Evolutionary conservation across 1,284 basidiomycete genomes (phyloP).

Genomic region (Paramarasmius palmivorus): DNA sequence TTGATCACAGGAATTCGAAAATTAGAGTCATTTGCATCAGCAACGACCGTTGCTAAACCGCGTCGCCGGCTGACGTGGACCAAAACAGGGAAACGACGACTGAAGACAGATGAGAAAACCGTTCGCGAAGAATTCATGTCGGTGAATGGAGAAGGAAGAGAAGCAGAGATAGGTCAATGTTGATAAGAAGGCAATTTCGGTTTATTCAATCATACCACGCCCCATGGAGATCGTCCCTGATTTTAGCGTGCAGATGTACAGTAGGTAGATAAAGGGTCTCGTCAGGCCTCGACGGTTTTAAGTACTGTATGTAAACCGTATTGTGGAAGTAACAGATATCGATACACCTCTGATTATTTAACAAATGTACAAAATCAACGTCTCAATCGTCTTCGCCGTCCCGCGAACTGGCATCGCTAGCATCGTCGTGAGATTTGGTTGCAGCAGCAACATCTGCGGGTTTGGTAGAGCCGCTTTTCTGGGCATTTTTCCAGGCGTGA

Average conservation of each 20-base stretch:
- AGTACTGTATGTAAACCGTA: neutral
- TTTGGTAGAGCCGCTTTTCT: constrained; percentile 23
- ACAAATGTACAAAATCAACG: too few species aligned
- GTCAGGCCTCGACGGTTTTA: neutral
- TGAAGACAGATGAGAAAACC: neutral
- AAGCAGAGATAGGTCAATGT: neutral
- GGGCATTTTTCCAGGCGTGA: constrained; percentile 78
- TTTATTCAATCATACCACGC: neutral
- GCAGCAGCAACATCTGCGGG: constrained; percentile 12
- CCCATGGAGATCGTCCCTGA: neutral
- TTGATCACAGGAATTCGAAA: constrained; percentile 76
- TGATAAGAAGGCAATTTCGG: neutral
- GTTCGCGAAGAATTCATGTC: neutral
- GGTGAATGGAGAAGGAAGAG: neutral
- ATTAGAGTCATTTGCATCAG: constrained; percentile 22
- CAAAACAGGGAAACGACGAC: neutral
- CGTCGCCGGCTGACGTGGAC: constrained; percentile 17
- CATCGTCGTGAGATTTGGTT: constrained; percentile 5
- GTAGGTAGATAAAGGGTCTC: neutral
- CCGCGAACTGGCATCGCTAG: constrained; percentile 14
- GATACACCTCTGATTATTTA: too few species aligned
- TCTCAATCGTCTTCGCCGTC: constrained; percentile 3
- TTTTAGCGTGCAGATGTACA: too few species aligned
- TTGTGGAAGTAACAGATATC: too few species aligned
- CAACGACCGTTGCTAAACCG: constrained; percentile 26